Percentiles rank a stretch among this genome's conserved stretches.
These are phyloP conservation scores for Nitzschia sp. DNA, from an alignment of 108 stramenopile species.

Conservation along the genomic window DNA sequence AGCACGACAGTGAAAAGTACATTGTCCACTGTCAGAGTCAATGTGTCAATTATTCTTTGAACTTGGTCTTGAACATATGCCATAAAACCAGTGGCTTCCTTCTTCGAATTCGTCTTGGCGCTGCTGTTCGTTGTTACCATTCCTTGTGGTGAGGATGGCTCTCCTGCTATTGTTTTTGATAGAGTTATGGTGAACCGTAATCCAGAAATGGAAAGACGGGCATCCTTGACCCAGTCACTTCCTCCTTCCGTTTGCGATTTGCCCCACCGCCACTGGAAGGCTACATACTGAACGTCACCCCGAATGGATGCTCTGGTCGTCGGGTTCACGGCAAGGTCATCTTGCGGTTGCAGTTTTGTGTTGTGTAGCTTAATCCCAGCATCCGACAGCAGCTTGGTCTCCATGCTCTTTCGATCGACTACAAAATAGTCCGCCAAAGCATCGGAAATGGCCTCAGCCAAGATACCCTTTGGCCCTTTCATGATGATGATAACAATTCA, in stretches of 20 bases:
- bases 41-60: conserved; percentile 1
- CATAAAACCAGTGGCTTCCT: background rate
- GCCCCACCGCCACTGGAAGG: conserved; percentile 4
- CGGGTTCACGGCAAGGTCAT: background rate
- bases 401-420: conserved; percentile 8
- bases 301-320: background rate
- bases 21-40: conserved; percentile 5
- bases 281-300: conserved; percentile 6
- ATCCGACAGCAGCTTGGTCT: conserved; percentile 6
- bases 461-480: conserved; percentile 8
- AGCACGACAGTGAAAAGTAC: background rate
- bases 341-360: background rate
- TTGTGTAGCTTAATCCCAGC: conserved; percentile 1
- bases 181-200: conserved; percentile 5
- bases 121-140: background rate
- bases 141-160: background rate
- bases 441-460: conserved; percentile 12
- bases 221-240: conserved; percentile 19
- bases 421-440: conserved; percentile 20
- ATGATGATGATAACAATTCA: background rate
- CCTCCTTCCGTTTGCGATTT: background rate
- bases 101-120: background rate
- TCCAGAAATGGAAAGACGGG: background rate
- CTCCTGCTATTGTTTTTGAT: background rate
- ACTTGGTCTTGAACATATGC: conserved; percentile 1